phyloP scores from a whole-genome alignment of 257 asterid genomes.

The Solanum pennellii region DNA sequence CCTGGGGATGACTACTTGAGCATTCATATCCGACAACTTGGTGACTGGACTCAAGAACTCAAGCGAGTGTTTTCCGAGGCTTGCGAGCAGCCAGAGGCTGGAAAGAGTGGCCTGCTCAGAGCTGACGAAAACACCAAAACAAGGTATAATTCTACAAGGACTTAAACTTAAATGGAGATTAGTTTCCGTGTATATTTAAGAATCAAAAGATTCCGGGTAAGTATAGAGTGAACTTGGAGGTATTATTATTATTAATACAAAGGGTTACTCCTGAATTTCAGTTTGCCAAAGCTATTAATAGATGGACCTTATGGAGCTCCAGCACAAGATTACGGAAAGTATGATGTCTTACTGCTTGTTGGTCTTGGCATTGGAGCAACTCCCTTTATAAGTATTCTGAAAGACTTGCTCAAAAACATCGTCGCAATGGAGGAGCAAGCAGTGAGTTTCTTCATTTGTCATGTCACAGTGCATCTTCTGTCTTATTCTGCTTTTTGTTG shows the following conservation, averaged over 20 bases:
- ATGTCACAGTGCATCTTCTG: background rate
- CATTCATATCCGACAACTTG: constrained; percentile 85
- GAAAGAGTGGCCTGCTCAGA: constrained; percentile 83
- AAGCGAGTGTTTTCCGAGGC: constrained; percentile 81
- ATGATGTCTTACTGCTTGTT: constrained; percentile 80
- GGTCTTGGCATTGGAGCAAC: constrained; percentile 98
- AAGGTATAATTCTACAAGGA: constrained; percentile 23
- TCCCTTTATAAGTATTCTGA: constrained; percentile 83
- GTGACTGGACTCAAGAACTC: constrained; percentile 96
- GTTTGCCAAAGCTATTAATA: constrained; percentile 85
- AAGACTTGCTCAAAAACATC: constrained; percentile 72
- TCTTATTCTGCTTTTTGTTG: background rate
- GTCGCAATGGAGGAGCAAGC: constrained; percentile 81
- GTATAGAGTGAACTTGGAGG: background rate
- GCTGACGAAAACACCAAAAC: constrained; percentile 83
- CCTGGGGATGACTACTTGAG: constrained; percentile 93
- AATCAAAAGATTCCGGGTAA: background rate
- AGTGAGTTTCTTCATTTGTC: constrained; percentile 28
- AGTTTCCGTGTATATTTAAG: background rate
- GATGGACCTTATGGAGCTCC: constrained; percentile 99
- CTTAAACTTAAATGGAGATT: background rate
- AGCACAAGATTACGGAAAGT: constrained; percentile 78
- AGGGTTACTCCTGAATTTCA: constrained; percentile 27
- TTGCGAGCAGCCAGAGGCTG: constrained; percentile 61
- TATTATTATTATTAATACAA: background rate